phyloP scores from a whole-genome alignment of 768 basidiomycete genomes.

The Clathrus columnatus region DNA sequence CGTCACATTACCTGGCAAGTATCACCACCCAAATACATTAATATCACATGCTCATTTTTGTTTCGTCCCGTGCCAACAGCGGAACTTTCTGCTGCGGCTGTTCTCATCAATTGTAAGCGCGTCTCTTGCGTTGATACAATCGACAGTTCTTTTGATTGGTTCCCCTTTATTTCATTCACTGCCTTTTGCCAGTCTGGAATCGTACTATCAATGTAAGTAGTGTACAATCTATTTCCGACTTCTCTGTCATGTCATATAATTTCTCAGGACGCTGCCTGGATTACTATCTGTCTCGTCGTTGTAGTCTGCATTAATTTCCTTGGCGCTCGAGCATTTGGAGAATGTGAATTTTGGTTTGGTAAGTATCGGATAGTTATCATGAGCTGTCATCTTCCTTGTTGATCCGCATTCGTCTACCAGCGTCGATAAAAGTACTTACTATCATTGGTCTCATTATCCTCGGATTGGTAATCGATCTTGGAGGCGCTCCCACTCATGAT shows the following conservation, averaged over 20 bases:
- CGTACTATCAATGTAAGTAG: background rate
- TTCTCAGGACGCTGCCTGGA: conserved; percentile 26
- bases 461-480: conserved; percentile 46
- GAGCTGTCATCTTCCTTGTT: background rate
- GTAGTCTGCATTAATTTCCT: conserved; percentile 38
- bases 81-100: conserved; percentile 25
- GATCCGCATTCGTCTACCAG: conserved; percentile 14
- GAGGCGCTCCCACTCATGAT: conserved; percentile 47
- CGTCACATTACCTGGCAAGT: background rate
- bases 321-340: conserved; percentile 34
- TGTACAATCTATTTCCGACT: too few species aligned
- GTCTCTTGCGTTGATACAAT: background rate
- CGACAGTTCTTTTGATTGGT: conserved; percentile 7
- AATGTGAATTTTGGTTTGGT: conserved; percentile 42
- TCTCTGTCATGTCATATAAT: background rate
- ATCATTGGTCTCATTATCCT: conserved; percentile 35
- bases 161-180: background rate
- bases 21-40: too few species aligned
- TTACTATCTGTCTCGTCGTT: conserved; percentile 40
- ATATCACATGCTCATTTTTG: background rate
- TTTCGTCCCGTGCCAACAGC: conserved; percentile 14
- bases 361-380: conserved; percentile 16
- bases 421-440: conserved; percentile 45
- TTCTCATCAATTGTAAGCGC: conserved; percentile 22
- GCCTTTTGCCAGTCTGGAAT: conserved; percentile 3